Evolutionary conservation across 768 basidiomycete species (phyloP).

Genomic region (Suillus placidus): DNA sequence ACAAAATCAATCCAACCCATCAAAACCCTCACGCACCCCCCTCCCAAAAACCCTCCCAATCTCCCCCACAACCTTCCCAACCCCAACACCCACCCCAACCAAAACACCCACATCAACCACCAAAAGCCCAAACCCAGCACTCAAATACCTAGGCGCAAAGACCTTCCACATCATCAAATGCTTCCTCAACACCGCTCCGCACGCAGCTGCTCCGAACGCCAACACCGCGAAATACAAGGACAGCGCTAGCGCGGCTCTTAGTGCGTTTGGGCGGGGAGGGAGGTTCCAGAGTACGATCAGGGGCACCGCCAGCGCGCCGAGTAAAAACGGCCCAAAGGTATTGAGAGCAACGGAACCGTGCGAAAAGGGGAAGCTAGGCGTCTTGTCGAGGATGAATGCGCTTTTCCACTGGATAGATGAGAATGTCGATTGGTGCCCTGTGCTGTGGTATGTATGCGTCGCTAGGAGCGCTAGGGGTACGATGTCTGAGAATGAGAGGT

Average conservation of each 20-base stretch:
- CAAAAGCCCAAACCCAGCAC: conserved; percentile 64
- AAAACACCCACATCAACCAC: conserved; percentile 72
- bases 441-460: conserved; percentile 77
- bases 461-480: conserved; percentile 76
- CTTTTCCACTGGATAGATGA: conserved; percentile 94
- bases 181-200: conserved; percentile 73
- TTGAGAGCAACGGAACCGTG: conserved; percentile 77
- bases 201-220: conserved; percentile 68
- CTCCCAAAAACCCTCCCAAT: not conserved
- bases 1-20: conserved; percentile 50
- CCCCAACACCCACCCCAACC: conserved; percentile 61
- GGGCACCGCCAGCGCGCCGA: not conserved
- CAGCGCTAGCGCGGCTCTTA: conserved; percentile 62
- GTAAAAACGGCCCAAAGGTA: conserved; percentile 53
- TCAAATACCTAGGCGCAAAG: conserved; percentile 94
- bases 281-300: conserved; percentile 69
- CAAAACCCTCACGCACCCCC: not conserved
- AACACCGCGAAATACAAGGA: conserved; percentile 70
- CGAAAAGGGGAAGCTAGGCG: conserved; percentile 71
- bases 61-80: not conserved
- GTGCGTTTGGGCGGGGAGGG: conserved; percentile 52
- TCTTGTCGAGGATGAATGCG: conserved; percentile 79
- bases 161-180: conserved; percentile 99
- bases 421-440: conserved; percentile 90
- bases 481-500: conserved; percentile 64